A percentile compares a stretch with the other conserved stretches of the same genome.
Conservation (phyloP, 139 green algal species). For the Mychonastes homosphaera region DNA sequence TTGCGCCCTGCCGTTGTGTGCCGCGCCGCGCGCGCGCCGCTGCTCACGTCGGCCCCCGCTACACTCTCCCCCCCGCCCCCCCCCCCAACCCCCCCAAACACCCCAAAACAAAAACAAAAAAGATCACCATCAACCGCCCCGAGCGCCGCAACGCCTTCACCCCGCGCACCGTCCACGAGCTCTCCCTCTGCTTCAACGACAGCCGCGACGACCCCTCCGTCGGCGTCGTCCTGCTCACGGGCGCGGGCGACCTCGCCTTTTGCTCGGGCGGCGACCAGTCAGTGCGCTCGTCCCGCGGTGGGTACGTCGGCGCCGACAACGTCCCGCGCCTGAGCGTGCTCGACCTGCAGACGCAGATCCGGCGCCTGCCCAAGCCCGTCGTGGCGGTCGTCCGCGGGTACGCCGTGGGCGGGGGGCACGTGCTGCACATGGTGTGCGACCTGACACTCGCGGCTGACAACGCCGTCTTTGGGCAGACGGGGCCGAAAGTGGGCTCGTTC, state of each 20-base stretch:
- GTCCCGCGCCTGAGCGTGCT: slow-evolving; percentile 90
- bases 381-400: slow-evolving; percentile 94
- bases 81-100: slow-evolving; percentile 91
- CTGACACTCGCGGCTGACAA: slow-evolving; percentile 97
- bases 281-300: slow-evolving; percentile 76
- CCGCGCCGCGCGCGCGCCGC: neutral
- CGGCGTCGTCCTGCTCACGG: slow-evolving; percentile 90
- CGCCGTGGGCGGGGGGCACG: slow-evolving; percentile 92
- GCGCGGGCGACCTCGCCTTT: slow-evolving; percentile 74
- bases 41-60: slow-evolving; percentile 36
- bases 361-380: slow-evolving; percentile 86
- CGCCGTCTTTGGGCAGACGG: slow-evolving; percentile 95
- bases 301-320: slow-evolving; percentile 81
- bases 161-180: slow-evolving; percentile 80
- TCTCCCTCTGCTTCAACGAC: slow-evolving; percentile 79
- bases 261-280: slow-evolving; percentile 93
- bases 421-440: slow-evolving; percentile 98
- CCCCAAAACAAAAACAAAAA: no score
- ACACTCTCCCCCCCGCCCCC: slow-evolving; percentile 90
- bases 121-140: slow-evolving; percentile 95
- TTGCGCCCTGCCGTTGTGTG: neutral
- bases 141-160: slow-evolving; percentile 91
- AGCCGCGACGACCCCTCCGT: slow-evolving; percentile 78
- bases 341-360: slow-evolving; percentile 89
- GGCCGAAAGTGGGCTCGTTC: slow-evolving; percentile 93